Conservation (phyloP, 1,284 basidiomycete genomes). For the Cutaneotrichosporon dermatis region DNA sequence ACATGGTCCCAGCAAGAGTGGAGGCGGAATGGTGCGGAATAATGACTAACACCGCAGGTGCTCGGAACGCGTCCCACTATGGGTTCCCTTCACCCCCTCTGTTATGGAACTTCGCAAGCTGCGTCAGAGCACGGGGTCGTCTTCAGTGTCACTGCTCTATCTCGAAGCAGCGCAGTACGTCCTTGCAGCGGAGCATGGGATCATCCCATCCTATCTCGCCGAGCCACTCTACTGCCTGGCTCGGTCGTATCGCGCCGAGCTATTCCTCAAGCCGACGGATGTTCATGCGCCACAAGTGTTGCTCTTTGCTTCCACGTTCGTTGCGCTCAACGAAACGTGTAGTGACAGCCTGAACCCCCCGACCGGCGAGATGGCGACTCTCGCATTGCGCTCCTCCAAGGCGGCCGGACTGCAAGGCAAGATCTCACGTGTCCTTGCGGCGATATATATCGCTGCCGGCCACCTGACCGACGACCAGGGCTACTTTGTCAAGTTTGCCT, state of each 20-base stretch:
- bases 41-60: not conserved
- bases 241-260: not conserved
- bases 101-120: not conserved
- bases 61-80: not conserved
- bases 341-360: not conserved
- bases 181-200: not conserved
- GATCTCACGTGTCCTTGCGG: not conserved
- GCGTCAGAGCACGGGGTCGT: not conserved
- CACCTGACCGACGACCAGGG: conserved; percentile 23
- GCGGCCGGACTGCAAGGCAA: not conserved
- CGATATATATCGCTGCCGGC: not conserved
- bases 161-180: conserved; percentile 1
- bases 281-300: not conserved
- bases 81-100: conserved; percentile 4
- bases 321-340: not conserved
- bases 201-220: not conserved
- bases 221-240: not conserved
- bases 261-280: not conserved
- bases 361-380: not conserved
- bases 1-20: too few species aligned
- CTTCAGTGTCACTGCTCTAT: not conserved
- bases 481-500: not conserved
- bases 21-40: not conserved
- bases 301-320: not conserved
- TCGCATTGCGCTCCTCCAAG: not conserved